Conservation (phyloP, 129 eudicot species). For the Chrysanthemum lavandulifolium region DNA sequence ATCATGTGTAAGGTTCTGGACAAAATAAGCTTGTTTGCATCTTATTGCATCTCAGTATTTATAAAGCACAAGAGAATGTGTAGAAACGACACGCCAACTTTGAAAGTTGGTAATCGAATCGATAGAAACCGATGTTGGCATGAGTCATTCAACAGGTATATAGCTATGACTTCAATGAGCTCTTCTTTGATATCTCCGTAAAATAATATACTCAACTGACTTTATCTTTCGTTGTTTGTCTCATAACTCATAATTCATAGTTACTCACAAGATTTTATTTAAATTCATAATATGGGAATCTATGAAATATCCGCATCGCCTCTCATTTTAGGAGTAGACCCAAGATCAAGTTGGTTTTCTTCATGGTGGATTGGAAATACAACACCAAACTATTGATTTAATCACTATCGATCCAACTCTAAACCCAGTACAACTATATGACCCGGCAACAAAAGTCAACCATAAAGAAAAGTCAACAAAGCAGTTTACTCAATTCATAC, state of each 20-base stretch:
- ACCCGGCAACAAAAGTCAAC: too few relatives aligned
- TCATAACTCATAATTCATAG: neutral
- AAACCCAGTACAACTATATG: too few relatives aligned
- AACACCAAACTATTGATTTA: too few relatives aligned
- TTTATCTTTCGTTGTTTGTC: conserved; percentile 1
- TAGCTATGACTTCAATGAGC: too few relatives aligned
- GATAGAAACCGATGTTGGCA: conserved; percentile 84
- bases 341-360: too few relatives aligned
- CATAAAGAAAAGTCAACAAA: too few relatives aligned
- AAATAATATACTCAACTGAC: neutral
- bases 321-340: too few relatives aligned
- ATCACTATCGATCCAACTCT: too few relatives aligned
- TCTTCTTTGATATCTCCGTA: conserved; percentile 63
- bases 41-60: conserved; percentile 75
- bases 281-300: too few relatives aligned
- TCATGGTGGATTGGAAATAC: too few relatives aligned
- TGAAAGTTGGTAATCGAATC: conserved; percentile 33
- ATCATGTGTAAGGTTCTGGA: conserved; percentile 70
- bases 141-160: conserved; percentile 80
- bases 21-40: conserved; percentile 79
- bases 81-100: conserved; percentile 39
- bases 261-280: conserved; percentile 18
- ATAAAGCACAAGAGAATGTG: conserved; percentile 54
- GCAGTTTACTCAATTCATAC: too few relatives aligned
- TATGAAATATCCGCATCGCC: too few relatives aligned